Percentiles rank a stretch among this genome's conserved stretches.
Conservation (phyloP, 805 yeast species). For the Nakazawaea wyomingensis region DNA sequence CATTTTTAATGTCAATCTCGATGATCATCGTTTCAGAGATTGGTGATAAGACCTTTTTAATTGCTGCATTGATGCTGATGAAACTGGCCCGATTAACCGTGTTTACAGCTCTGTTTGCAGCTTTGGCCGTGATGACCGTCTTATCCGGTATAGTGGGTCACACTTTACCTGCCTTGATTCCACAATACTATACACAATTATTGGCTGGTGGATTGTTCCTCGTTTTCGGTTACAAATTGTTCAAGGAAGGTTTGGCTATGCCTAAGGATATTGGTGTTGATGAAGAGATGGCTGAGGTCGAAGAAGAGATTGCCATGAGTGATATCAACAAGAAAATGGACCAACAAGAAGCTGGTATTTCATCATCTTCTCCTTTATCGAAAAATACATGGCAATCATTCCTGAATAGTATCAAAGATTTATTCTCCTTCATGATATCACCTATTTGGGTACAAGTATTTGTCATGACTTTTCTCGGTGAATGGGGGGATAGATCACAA, state of each 20-base stretch:
- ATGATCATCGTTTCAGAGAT: conserved; percentile 96
- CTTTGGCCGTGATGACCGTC: conserved; percentile 86
- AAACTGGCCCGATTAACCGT: conserved; percentile 78
- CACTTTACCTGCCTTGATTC: conserved; percentile 77
- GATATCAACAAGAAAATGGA: conserved; percentile 48
- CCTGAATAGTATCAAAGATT: conserved; percentile 31
- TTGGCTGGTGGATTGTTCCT: conserved; percentile 78
- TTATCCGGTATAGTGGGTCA: conserved; percentile 90
- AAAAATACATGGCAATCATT: conserved; percentile 8
- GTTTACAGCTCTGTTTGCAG: conserved; percentile 81
- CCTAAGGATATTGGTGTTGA: conserved; percentile 79
- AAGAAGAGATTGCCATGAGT: conserved; percentile 76
- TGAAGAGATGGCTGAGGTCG: conserved; percentile 95
- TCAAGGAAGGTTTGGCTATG: conserved; percentile 81
- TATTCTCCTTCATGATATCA: conserved; percentile 62
- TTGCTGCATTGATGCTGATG: conserved; percentile 98
- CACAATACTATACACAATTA: conserved; percentile 74
- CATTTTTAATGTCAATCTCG: conserved; percentile 74
- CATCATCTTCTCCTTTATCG: not conserved
- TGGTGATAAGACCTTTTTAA: conserved; percentile 95
- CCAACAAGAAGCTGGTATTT: conserved; percentile 54
- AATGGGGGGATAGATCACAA: conserved; percentile 99
- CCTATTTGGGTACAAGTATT: conserved; percentile 95
- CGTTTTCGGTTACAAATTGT: conserved; percentile 72
- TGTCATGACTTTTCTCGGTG: conserved; percentile 93